Evolutionary conservation across 305 asterid species (phyloP), one percentile per base, ranked within the genome.

Genomic region (Plantago coronopus): DNA sequence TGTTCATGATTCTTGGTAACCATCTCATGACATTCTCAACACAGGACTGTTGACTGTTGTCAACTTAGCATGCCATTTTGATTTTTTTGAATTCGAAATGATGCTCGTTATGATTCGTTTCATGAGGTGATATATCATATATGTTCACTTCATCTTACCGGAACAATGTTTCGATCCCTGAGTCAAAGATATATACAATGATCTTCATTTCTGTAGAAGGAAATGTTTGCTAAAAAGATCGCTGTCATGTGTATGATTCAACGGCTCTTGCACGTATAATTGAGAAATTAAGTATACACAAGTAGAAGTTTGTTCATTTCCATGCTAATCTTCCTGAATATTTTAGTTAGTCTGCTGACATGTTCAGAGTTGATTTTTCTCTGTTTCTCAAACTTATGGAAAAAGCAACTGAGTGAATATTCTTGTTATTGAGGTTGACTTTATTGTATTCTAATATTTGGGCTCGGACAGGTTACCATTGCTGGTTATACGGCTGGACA

Each of bases 401-500:
- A 19, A 14, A 22, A 11, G 8, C 29, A 18, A 18, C 19, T 40
- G 0, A 34, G 12, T 6, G 40, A 34, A 34, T n/a, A 12, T 34
- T 34, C 11, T 34, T 7, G 40, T 34, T 34, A 34, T 34, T 34
- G 11, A 34, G 12, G 2, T 34, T 6, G 11, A 34, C 40, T 34
- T 34, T 27, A 27, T 27, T 6, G 5, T 2, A 6, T 3, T 20
- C n/a, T 50, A 10, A 0, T 25, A 12, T 3, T 42, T 47, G 48
- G 27, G n/a, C 17, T 53, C 17, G 29, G 13, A 8, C 43, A 91
- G 96, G 95, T 91, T 16, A 65, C 69, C 5, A 69, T 91, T 3
- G 98, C 96, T 3, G 98, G 93, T 7, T 81, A 91, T 14, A 91
- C 98, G 0, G 98, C 98, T 0, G 96, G 98, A 6, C 89, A 91